Evolutionary conservation across 2,329 filamentous ascomycete genomes (phyloP).

Genomic region (Phaeoacremonium minimum): DNA sequence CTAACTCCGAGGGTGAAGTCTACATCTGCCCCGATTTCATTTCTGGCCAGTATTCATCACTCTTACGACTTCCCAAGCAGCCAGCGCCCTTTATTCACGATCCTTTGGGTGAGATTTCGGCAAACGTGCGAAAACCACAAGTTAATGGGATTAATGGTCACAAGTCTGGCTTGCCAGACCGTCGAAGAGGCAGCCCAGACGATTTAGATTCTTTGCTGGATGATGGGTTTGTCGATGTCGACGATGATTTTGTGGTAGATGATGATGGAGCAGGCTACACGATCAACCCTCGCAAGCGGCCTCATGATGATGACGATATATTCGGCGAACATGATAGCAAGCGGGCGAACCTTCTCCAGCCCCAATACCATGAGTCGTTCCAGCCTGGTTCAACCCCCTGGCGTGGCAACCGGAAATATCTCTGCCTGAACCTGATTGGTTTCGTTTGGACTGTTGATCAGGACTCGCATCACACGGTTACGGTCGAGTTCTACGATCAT

Average conservation of each 20-base stretch:
- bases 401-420: conserved; percentile 88
- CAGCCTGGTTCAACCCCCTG: conserved; percentile 94
- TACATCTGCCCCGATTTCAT: conserved; percentile 80
- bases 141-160: conserved; percentile 56
- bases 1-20: conserved; percentile 86
- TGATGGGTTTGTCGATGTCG: conserved; percentile 43
- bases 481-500: conserved; percentile 95
- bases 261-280: conserved; percentile 93
- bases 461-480: conserved; percentile 88
- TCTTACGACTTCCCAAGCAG: conserved; percentile 58
- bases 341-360: conserved; percentile 44
- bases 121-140: conserved; percentile 55
- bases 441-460: conserved; percentile 98
- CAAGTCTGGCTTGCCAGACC: conserved; percentile 46
- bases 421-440: conserved; percentile 88
- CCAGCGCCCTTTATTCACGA: conserved; percentile 85
- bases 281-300: conserved; percentile 49
- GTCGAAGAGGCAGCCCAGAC: conserved; percentile 62
- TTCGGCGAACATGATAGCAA: conserved; percentile 40
- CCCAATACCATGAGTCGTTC: conserved; percentile 77
- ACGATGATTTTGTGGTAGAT: conserved; percentile 85
- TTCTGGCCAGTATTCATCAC: conserved; percentile 48
- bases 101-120: conserved; percentile 64
- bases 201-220: conserved; percentile 81
- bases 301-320: conserved; percentile 48